These are phyloP conservation scores for Ophiostoma sp. DNA, from an alignment of 2,329 filamentous ascomycete species.

Conservation along the genomic window DNA sequence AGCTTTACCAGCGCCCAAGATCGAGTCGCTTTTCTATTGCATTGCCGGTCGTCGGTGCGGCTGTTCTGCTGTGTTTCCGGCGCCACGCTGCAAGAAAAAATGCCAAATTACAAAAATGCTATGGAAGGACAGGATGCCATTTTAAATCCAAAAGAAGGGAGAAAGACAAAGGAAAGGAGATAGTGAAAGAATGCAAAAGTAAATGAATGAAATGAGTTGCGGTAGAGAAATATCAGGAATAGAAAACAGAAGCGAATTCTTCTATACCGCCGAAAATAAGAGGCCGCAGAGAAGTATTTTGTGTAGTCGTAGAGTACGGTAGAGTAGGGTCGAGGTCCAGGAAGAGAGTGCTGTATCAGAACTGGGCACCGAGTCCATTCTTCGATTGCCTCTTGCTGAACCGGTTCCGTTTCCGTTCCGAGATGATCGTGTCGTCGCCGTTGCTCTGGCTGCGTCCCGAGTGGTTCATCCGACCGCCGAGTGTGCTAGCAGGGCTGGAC, in stretches of 20 bases:
- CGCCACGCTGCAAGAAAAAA: slow-evolving; percentile 29
- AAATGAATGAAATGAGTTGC: not conserved
- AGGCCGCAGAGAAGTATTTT: not conserved
- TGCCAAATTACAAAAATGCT: slow-evolving; percentile 27
- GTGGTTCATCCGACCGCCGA: slow-evolving; percentile 60
- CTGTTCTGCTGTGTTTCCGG: slow-evolving; percentile 26
- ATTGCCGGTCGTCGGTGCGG: slow-evolving; percentile 11
- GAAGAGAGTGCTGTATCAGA: slow-evolving; percentile 47
- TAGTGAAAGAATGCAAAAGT: not conserved
- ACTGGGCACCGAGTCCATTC: slow-evolving; percentile 87
- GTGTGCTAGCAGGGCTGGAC: slow-evolving; percentile 75
- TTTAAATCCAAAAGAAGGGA: slow-evolving; percentile 9
- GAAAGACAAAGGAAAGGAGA: not conserved
- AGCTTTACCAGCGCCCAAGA: not conserved
- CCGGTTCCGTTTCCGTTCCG: slow-evolving; percentile 57
- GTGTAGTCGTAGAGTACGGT: not conserved
- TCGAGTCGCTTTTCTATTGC: slow-evolving; percentile 7
- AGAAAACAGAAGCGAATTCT: not conserved
- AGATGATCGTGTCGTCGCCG: slow-evolving; percentile 48
- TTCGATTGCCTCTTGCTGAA: slow-evolving; percentile 95
- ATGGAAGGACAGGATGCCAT: slow-evolving; percentile 17
- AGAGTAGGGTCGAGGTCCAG: no score
- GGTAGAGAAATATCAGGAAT: not conserved
- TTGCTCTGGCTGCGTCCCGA: slow-evolving; percentile 59
- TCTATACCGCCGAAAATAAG: not conserved